Base-by-base conservation (phyloP, 1,284 basidiomycete species). In the Psilocybe mexicana region DNA sequence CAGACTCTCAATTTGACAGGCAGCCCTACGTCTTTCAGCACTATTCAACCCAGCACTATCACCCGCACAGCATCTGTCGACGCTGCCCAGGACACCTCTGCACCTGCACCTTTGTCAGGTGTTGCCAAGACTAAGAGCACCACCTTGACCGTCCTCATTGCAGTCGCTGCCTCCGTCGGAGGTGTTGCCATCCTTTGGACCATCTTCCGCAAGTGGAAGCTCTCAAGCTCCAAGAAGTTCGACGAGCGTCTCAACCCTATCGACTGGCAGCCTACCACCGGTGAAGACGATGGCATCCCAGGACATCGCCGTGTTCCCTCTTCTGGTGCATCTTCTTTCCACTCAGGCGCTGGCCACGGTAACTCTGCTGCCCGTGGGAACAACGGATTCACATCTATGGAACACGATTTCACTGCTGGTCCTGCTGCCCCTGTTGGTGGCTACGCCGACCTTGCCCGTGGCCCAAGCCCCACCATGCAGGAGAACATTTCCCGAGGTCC, bases 191-290 rank as follows among this genome's bases (percentile, higher is more conserved):
- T 93, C 63, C 79, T 88, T 62, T 95, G 90, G 90, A 94, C 92
- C 38, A 77, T 92, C 67, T 92, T 94, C 80, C 88, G 93, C 76
- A 94, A 94, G 75, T 93, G 90, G 90, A 94, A 94, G 78, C 85
- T 94, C 67, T 84, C 83, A 60, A 86, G 89, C 53, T 92, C 90
- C 44, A 82, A 84, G 70, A 81, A 85, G 68, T 94, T 94, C 69
- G 90, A 92, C 66, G 82, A 86, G 62, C 90, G 92, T 67, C 86
- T 94, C 75, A 83, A 87, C 53, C 92, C 93, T 62, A 89, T 92
- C 68, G 85, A 93, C 74, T 92, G 90, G 90, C 83, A 87, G 69
- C 88, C 89, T 23, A 81, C 82, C 30, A 74, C 69, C 57, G 68
- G 70, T 23, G 79, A 66, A 36, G 67, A 81, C 1, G 81, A 79